These are phyloP conservation scores for Polyporus tsugae DNA, from an alignment of 1,284 basidiomycete species.

Conservation along the genomic window DNA sequence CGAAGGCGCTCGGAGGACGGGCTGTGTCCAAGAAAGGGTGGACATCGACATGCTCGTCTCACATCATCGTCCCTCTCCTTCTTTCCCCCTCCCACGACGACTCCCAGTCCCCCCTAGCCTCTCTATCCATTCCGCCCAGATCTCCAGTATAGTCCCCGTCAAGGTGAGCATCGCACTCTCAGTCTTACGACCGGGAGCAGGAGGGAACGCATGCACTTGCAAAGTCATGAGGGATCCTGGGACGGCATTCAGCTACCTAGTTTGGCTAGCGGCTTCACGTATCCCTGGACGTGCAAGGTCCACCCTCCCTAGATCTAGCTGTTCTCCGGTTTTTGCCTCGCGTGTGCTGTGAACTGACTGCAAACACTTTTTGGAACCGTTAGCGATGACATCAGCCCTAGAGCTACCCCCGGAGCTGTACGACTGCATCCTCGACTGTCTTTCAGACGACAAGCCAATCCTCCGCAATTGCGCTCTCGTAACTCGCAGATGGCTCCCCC, in stretches of 20 bases:
- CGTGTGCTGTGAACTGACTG: background rate
- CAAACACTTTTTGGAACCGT: background rate
- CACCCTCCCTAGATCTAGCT: background rate
- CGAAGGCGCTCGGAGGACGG: background rate
- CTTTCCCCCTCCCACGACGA: conserved; percentile 4
- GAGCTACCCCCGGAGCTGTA: conserved; percentile 25
- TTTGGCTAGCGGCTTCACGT: background rate
- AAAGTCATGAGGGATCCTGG: background rate
- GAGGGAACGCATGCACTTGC: background rate
- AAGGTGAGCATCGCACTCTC: background rate
- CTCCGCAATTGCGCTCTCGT: conserved; percentile 27
- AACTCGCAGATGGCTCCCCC: conserved; percentile 21
- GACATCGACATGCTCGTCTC: background rate
- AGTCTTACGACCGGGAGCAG: background rate
- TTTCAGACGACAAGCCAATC: conserved; percentile 23
- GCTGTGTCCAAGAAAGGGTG: background rate
- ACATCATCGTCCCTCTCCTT: background rate
- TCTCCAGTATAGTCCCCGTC: background rate
- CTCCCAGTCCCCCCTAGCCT: background rate
- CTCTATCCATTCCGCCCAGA: background rate
- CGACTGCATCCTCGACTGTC: conserved; percentile 26
- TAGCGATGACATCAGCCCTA: background rate
- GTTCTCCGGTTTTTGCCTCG: background rate
- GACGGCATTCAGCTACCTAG: background rate
- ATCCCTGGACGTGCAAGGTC: background rate